Evolutionary conservation across 1,284 basidiomycete species (phyloP).

Genomic region (Caloboletus inedulis): DNA sequence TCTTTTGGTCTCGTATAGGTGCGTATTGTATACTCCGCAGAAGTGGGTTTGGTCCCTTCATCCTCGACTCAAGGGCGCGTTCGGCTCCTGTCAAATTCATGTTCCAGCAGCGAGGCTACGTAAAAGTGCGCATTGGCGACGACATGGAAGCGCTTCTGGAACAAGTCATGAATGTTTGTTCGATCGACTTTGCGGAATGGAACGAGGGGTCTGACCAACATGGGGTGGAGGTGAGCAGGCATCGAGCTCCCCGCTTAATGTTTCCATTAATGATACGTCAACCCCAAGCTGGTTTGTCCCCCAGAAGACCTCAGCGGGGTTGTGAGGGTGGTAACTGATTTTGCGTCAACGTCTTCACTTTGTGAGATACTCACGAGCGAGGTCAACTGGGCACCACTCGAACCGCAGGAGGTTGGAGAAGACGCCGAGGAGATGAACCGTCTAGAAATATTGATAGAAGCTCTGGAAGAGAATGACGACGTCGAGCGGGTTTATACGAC

Average conservation of each 20-base stretch:
- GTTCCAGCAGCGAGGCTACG: constrained; percentile 68
- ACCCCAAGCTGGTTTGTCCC: constrained; percentile 55
- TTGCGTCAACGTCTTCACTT: constrained; percentile 29
- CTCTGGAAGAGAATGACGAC: constrained; percentile 62
- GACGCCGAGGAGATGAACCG: constrained; percentile 39
- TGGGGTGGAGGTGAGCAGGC: constrained; percentile 43
- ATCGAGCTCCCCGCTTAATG: not conserved
- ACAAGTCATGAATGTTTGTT: constrained; percentile 50
- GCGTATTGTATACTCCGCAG: constrained; percentile 19
- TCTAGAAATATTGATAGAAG: constrained; percentile 49
- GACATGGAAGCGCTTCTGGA: constrained; percentile 47
- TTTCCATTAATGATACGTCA: not conserved
- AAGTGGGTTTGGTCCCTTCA: constrained; percentile 1
- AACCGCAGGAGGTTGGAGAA: constrained; percentile 34
- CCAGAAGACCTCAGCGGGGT: constrained; percentile 47
- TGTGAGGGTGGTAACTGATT: constrained; percentile 40
- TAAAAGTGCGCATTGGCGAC: constrained; percentile 52
- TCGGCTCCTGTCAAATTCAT: constrained; percentile 74
- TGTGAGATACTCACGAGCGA: constrained; percentile 52
- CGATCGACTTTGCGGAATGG: constrained; percentile 52
- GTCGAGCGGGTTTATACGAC: constrained; percentile 63
- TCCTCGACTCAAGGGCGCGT: constrained; percentile 50
- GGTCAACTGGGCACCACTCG: constrained; percentile 54
- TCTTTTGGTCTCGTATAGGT: constrained; percentile 60
- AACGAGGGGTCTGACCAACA: constrained; percentile 29